These are phyloP conservation scores for Trametes cinnabarina DNA, from an alignment of 768 basidiomycete genomes.

Conservation along the genomic window DNA sequence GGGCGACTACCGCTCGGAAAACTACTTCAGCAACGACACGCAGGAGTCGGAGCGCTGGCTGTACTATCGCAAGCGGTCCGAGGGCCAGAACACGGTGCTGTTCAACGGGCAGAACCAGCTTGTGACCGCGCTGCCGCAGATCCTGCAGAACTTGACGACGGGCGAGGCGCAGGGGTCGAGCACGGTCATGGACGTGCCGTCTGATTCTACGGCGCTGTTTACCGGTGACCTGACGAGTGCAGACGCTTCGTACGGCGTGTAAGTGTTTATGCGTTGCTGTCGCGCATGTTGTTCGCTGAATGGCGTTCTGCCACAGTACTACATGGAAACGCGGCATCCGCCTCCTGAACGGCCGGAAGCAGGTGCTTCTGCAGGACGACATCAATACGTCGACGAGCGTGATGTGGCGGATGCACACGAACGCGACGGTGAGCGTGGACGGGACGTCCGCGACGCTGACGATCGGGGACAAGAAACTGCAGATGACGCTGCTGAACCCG, in stretches of 20 bases:
- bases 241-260: slow-evolving; percentile 60
- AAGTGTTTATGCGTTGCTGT: slow-evolving; percentile 30
- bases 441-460: slow-evolving; percentile 73
- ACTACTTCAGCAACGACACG: slow-evolving; percentile 75
- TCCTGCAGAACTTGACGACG: slow-evolving; percentile 49
- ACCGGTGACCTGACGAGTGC: slow-evolving; percentile 74
- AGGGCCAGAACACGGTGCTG: slow-evolving; percentile 94
- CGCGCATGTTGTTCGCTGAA: slow-evolving; percentile 14
- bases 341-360: slow-evolving; percentile 75
- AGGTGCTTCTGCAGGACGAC: slow-evolving; percentile 94
- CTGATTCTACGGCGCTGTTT: slow-evolving; percentile 77
- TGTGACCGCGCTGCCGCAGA: slow-evolving; percentile 61
- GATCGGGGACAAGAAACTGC: slow-evolving; percentile 66
- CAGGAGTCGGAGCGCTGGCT: slow-evolving; percentile 77
- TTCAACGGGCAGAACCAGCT: slow-evolving; percentile 78
- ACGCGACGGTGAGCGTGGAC: slow-evolving; percentile 71
- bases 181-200: slow-evolving; percentile 65
- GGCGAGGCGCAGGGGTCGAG: slow-evolving; percentile 73
- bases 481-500: slow-evolving; percentile 64
- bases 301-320: slow-evolving; percentile 38
- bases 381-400: slow-evolving; percentile 57
- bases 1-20: slow-evolving; percentile 71
- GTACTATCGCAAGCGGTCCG: slow-evolving; percentile 95
- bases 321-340: slow-evolving; percentile 85
- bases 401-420: slow-evolving; percentile 95